Base-by-base conservation (phyloP, 2,329 filamentous ascomycete genomes). In the Fusarium xyrophilum region DNA sequence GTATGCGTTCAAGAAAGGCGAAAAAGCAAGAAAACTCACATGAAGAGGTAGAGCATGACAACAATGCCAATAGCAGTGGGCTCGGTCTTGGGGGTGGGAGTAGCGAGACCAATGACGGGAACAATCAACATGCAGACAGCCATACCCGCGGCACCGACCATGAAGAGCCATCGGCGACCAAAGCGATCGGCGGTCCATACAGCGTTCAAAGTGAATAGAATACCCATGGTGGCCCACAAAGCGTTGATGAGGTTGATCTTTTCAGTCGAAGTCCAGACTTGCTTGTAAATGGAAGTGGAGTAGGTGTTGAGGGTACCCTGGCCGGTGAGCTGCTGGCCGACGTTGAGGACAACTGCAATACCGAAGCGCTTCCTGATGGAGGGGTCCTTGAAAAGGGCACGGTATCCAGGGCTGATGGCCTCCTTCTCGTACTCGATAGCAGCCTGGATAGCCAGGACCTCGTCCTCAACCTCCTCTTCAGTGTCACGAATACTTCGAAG, bases 301-400 rank as follows among this genome's bases (percentile, higher is more conserved):
- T 92, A 92, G 6, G 86, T 85, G 83, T 92, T 92, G 68, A 92
- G 83, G 3, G 89, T 89, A 66, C 90, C 90, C 77, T 92, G 90
- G 23, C 90, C 90, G 8, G 89, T 90, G 40, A 92, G 83, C 76
- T 92, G 90, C 77, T 91, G 90, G 46, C 89, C 89, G 46, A 89
- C 83, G 75, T 92, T 92, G 77, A 92, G 79, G 50, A 91, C 78
- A 68, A 90, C 84, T 27, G 89, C 89, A 32, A 92, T 83, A 44
- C 83, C 79, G 68, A 92, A 83, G 55, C 90, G 86, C 81, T 88
- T 90, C 70, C 90, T 85, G 44, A 92, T 80, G 15, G 89, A 91
- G 39, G 83, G 84, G 77, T 92, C 90, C 76, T 89, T 90, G 87
- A 89, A 91, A 21, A 92, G 83, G 2, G 89, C 89, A 60, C 81